Evolutionary conservation across 2,329 filamentous ascomycete species (phyloP).

Genomic region (Sclerotinia borealis): DNA sequence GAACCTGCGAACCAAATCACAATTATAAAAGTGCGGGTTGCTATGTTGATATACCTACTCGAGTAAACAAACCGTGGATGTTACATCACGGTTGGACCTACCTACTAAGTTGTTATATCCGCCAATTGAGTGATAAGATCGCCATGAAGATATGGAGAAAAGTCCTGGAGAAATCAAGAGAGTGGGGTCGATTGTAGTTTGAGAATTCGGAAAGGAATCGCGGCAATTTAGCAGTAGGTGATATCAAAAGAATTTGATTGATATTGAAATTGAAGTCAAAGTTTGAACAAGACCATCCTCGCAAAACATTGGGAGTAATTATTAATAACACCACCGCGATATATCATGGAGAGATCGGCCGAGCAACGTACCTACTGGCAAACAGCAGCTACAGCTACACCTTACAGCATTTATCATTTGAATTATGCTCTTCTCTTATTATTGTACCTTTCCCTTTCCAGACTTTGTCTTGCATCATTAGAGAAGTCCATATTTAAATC

Average conservation of each 20-base stretch:
- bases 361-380: background rate
- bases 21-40: background rate
- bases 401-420: no score
- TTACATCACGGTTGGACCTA: constrained; percentile 3
- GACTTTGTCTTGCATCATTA: no score
- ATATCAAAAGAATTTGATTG: background rate
- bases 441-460: no score
- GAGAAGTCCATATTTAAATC: no score
- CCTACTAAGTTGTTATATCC: background rate
- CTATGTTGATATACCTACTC: no score
- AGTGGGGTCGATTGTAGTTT: no score
- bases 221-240: background rate
- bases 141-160: background rate
- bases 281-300: background rate
- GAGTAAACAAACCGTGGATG: background rate
- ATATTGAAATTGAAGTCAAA: background rate
- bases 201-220: background rate
- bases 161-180: background rate
- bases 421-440: background rate
- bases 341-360: background rate
- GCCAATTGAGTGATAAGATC: background rate
- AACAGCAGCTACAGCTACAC: no score
- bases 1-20: background rate
- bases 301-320: no score
- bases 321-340: background rate